Evolutionary conservation across 2,329 filamentous ascomycete species (phyloP).

Genomic region (Diaporthe vaccinii): DNA sequence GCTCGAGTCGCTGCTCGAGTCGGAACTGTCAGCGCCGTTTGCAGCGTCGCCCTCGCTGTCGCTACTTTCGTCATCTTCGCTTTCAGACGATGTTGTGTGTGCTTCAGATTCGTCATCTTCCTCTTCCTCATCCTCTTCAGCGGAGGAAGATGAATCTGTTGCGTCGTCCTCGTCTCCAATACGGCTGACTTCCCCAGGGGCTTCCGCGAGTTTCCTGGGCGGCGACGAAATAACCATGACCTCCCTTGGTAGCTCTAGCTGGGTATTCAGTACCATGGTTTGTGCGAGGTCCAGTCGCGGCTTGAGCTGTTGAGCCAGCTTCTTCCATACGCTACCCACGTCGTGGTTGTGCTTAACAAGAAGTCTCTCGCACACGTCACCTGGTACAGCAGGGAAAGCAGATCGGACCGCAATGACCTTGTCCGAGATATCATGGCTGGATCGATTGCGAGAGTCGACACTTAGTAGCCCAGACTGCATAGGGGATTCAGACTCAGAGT

Average conservation of each 20-base stretch:
- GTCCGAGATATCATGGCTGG: slow-evolving; percentile 37
- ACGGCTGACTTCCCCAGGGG: slow-evolving; percentile 35
- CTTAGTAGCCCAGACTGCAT: background rate
- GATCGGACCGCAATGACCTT: slow-evolving; percentile 45
- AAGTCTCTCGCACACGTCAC: slow-evolving; percentile 53
- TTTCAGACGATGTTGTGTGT: slow-evolving; percentile 11
- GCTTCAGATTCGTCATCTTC: slow-evolving; percentile 35
- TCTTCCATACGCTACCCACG: slow-evolving; percentile 54
- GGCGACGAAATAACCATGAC: slow-evolving; percentile 42
- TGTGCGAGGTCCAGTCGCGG: slow-evolving; percentile 45
- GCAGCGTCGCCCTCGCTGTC: slow-evolving; percentile 44
- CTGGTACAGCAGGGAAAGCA: slow-evolving; percentile 59
- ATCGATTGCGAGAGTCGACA: background rate
- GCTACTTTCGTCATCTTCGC: slow-evolving; percentile 41
- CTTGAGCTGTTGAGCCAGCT: slow-evolving; percentile 51
- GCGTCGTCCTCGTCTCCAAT: slow-evolving; percentile 40
- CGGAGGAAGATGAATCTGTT: slow-evolving; percentile 31
- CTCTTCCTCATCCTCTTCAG: slow-evolving; percentile 39
- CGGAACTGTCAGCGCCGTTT: slow-evolving; percentile 33
- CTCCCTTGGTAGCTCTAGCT: slow-evolving; percentile 39
- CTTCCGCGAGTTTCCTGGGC: slow-evolving; percentile 20
- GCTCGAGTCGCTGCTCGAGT: slow-evolving; percentile 26
- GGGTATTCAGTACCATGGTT: slow-evolving; percentile 40
- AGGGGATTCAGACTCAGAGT: background rate
- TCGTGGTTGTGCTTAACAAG: slow-evolving; percentile 52